A percentile compares a stretch with the other conserved stretches of the same genome.
Conservation (phyloP, 768 basidiomycete species). For the Dacryopinax primogenitus region DNA sequence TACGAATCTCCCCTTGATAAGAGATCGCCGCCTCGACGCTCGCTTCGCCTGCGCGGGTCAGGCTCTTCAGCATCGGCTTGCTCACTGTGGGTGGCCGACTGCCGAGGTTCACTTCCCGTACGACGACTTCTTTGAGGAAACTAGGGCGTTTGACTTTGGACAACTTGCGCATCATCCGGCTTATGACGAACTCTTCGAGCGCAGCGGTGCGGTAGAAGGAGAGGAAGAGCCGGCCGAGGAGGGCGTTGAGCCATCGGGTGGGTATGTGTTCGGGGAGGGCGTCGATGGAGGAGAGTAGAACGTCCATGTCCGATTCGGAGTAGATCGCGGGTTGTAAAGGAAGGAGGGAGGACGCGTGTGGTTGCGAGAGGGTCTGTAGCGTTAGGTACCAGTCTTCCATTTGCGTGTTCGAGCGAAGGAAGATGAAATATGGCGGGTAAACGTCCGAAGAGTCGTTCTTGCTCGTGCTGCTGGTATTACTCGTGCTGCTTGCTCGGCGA, state of each 20-base stretch:
- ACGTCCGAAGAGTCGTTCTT: constrained; percentile 28
- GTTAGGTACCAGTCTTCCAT: constrained; percentile 98
- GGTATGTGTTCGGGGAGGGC: constrained; percentile 91
- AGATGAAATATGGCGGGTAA: constrained; percentile 80
- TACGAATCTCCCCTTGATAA: constrained; percentile 77
- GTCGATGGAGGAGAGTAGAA: constrained; percentile 73
- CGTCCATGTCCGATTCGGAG: constrained; percentile 62
- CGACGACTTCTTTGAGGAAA: constrained; percentile 72
- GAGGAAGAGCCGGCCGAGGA: constrained; percentile 86
- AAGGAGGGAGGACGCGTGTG: constrained; percentile 35
- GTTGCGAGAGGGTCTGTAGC: constrained; percentile 47
- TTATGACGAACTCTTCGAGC: constrained; percentile 75
- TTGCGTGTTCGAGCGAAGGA: constrained; percentile 71
- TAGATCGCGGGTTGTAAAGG: constrained; percentile 52
- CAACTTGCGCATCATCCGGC: constrained; percentile 83
- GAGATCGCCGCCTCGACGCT: constrained; percentile 71
- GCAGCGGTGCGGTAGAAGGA: constrained; percentile 73
- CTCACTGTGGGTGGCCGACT: constrained; percentile 71
- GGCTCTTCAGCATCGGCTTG: constrained; percentile 97
- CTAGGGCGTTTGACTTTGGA: constrained; percentile 79
- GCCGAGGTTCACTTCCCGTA: constrained; percentile 83
- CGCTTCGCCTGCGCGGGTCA: constrained; percentile 87
- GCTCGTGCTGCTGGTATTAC: not conserved
- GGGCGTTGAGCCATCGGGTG: constrained; percentile 92
- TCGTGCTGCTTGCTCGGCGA: not conserved